Conservation (phyloP, 371 early-diverging fungal genomes). For the Mortierella sp. region DNA sequence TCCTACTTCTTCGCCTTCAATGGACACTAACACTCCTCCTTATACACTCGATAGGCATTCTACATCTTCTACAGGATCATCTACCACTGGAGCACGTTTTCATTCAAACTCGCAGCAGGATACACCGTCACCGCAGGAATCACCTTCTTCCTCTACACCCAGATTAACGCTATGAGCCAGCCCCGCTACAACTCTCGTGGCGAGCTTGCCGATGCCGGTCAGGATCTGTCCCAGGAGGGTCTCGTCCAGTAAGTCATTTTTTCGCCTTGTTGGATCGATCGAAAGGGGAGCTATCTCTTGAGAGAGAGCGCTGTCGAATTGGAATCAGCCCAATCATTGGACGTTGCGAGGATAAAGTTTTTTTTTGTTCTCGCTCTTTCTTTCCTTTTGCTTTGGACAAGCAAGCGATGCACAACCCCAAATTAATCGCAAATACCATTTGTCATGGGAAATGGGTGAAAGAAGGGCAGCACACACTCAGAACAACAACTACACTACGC, state of each 20-base stretch:
- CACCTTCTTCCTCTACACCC: constrained; percentile 65
- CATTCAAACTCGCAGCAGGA: constrained; percentile 59
- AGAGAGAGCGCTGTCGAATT: not conserved
- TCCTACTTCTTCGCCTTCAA: not conserved
- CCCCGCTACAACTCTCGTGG: constrained; percentile 73
- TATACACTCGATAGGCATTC: constrained; percentile 52
- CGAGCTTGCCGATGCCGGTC: constrained; percentile 71
- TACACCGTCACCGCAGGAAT: constrained; percentile 67
- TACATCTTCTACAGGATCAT: constrained; percentile 71
- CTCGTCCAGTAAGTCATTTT: constrained; percentile 73
- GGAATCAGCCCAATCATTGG: constrained; percentile 13
- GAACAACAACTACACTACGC: not conserved
- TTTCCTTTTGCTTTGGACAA: not conserved
- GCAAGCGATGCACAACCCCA: not conserved
- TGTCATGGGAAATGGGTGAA: constrained; percentile 35
- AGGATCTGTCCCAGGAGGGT: constrained; percentile 82
- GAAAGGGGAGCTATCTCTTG: not conserved
- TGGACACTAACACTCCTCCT: not conserved
- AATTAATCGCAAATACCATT: constrained; percentile 20
- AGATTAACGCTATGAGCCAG: constrained; percentile 65
- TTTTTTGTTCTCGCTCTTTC: not conserved
- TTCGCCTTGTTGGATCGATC: not conserved
- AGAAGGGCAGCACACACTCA: not conserved
- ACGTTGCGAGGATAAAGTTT: constrained; percentile 13
- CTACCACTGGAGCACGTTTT: constrained; percentile 69